Evolutionary conservation across 2,329 filamentous ascomycete genomes (phyloP), one percentile per base, ranked within the genome.

Genomic region (Diaporthe longicolla): DNA sequence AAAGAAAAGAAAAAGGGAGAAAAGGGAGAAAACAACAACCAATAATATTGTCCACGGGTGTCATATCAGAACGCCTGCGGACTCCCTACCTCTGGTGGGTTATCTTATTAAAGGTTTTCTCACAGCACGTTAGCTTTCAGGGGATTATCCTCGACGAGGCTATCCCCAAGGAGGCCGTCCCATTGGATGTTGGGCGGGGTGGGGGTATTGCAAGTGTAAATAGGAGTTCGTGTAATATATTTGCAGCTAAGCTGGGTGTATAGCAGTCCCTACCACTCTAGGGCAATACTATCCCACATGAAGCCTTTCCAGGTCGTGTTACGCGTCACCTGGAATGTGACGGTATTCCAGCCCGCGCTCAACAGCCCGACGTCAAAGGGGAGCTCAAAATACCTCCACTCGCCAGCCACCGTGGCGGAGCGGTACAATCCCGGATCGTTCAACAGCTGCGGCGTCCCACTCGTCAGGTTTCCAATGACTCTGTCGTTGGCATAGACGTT

Each of bases 401-500:
- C 86, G 1, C 87, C 86, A 6, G 84, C 85, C 40, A 80, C 77
- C 4, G 85, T 88, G n/a, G 82, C 85, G 15, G 83, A 85, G 13
- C 86, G 82, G 77, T 88, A 88, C 43, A 87, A 80, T 37, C 83
- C 82, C 10, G 85, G 86, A 74, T 87, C 86, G 45, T 79, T 86
- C 32, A 82, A 71, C 55, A 87, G 63, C 24, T 72, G 65, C 13
- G 72, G 73, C 17, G 76, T 55, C 9, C 77, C 80, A 54, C 80
- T 82, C 24, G 83, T 85, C 69, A 87, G 79, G 70, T 86, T 86
- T 0, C 84, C 84, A 4, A 86, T 77, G 57, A 79, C 78, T n/a
- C 78, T 78, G 3, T 80, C 80, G 72, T 87, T 87, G 32, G 85
- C 80, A 19, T 82, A 75, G 29, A 87, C 79, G 24, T 79, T 79